Conservation (phyloP, 2,329 filamentous ascomycete genomes). For the Fonsecaea multimorphosa region DNA sequence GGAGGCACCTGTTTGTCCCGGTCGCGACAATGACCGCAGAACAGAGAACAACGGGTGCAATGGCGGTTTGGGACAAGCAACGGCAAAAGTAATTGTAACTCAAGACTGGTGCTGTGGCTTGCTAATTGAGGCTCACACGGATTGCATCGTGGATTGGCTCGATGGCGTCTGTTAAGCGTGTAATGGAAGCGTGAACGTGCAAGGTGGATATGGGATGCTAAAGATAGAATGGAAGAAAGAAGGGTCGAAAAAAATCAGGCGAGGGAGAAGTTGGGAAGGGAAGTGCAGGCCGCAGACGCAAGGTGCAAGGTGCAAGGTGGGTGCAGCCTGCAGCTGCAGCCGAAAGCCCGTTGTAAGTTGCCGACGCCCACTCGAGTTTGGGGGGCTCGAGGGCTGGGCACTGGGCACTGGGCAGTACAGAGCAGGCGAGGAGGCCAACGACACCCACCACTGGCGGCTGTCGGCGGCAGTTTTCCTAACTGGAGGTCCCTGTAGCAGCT, state of each 20-base stretch:
- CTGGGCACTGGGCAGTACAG: too few relatives aligned
- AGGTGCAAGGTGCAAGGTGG: constrained; percentile 6
- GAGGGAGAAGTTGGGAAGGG: constrained; percentile 25
- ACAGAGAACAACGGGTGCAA: constrained; percentile 17
- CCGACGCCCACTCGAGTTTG: not conserved
- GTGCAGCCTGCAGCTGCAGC: constrained; percentile 6
- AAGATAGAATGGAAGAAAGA: constrained; percentile 40
- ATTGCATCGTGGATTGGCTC: constrained; percentile 20
- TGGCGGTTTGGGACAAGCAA: constrained; percentile 8
- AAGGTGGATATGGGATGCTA: constrained; percentile 37
- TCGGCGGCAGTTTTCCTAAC: constrained; percentile 12
- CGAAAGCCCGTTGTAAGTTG: constrained; percentile 1
- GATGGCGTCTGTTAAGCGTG: constrained; percentile 26
- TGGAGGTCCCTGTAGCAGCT: not conserved
- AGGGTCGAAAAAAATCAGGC: constrained; percentile 17
- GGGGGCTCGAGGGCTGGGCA: not conserved
- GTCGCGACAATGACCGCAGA: constrained; percentile 4
- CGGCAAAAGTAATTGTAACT: constrained; percentile 12
- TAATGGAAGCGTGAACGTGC: constrained; percentile 24
- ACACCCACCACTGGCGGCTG: constrained; percentile 15
- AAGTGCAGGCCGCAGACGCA: constrained; percentile 5
- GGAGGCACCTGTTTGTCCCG: constrained; percentile 12
- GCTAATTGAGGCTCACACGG: constrained; percentile 21
- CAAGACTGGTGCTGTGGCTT: constrained; percentile 20
- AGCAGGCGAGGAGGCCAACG: too few relatives aligned